These are phyloP conservation scores for Macrophomina pseudophaseolina DNA, from an alignment of 2,329 filamentous ascomycete species.

Conservation along the genomic window DNA sequence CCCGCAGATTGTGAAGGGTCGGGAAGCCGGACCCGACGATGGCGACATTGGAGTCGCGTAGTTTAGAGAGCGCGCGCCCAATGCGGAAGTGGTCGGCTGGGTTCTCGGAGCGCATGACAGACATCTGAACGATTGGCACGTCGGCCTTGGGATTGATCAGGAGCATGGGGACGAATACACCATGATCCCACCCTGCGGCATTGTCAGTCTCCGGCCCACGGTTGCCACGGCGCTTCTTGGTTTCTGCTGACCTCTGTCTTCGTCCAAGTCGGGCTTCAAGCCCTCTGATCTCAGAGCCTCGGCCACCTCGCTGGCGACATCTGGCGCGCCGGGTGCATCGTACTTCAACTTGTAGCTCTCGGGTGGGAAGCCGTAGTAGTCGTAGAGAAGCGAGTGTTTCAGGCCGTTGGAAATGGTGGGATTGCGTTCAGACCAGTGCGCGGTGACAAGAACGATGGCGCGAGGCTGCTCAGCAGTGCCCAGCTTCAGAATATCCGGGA, in stretches of 20 bases:
- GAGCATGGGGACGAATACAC: conserved; percentile 64
- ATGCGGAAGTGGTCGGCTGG: conserved; percentile 56
- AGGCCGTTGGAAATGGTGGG: conserved; percentile 59
- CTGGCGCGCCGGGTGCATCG: conserved; percentile 61
- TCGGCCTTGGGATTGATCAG: conserved; percentile 59
- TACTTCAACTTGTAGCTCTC: conserved; percentile 63
- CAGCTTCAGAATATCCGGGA: conserved; percentile 62
- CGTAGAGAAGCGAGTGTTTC: conserved; percentile 59
- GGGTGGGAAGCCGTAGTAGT: conserved; percentile 65
- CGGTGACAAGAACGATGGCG: conserved; percentile 63
- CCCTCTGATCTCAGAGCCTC: conserved; percentile 55
- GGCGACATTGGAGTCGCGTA: conserved; percentile 61
- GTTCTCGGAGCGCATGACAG: conserved; percentile 59
- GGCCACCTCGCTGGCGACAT: conserved; percentile 57
- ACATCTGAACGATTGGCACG: conserved; percentile 63
- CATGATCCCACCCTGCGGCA: conserved; percentile 62
- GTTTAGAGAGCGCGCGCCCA: conserved; percentile 57
- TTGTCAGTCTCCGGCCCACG: neutral
- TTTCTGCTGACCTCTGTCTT: conserved; percentile 36
- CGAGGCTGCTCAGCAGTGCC: conserved; percentile 55
- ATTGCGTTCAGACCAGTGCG: conserved; percentile 59
- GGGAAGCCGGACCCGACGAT: conserved; percentile 66
- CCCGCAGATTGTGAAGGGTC: conserved; percentile 60
- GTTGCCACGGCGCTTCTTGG: neutral
- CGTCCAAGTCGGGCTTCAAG: conserved; percentile 43